Evolutionary conservation across 2,329 filamentous ascomycete genomes (phyloP).

Genomic region (Talaromyces sp.): DNA sequence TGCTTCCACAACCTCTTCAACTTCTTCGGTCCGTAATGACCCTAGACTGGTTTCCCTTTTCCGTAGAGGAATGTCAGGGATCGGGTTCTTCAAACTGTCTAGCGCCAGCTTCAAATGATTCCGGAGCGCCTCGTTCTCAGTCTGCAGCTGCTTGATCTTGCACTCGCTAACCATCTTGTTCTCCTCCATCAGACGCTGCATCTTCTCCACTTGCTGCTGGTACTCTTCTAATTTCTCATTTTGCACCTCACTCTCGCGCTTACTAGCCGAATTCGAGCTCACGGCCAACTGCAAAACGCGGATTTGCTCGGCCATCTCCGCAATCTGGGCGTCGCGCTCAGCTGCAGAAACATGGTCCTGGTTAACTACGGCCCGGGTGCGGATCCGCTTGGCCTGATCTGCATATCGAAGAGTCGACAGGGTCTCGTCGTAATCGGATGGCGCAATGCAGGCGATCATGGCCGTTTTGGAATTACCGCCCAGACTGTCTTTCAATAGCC

Average conservation of each 20-base stretch:
- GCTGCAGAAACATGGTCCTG: conserved; percentile 90
- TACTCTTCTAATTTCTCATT: conserved; percentile 90
- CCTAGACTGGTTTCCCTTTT: conserved; percentile 27
- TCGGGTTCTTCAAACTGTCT: conserved; percentile 83
- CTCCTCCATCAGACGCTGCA: conserved; percentile 97
- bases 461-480: conserved; percentile 97
- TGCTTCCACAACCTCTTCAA: conserved; percentile 53
- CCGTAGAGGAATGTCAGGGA: conserved; percentile 49
- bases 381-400: conserved; percentile 95
- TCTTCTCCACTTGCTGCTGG: conserved; percentile 78
- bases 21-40: conserved; percentile 21
- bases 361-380: conserved; percentile 89
- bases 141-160: conserved; percentile 85
- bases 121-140: conserved; percentile 83
- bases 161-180: conserved; percentile 81
- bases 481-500: conserved; percentile 91
- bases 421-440: conserved; percentile 94
- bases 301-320: conserved; percentile 93
- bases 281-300: conserved; percentile 73
- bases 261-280: conserved; percentile 61
- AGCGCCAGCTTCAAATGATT: conserved; percentile 84
- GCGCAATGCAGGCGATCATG: conserved; percentile 97
- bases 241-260: conserved; percentile 65
- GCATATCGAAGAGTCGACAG: conserved; percentile 93
- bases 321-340: conserved; percentile 89